phyloP scores from a whole-genome alignment of 495 filamentous ascomycete genomes.

The Cladorrhinum samala region DNA sequence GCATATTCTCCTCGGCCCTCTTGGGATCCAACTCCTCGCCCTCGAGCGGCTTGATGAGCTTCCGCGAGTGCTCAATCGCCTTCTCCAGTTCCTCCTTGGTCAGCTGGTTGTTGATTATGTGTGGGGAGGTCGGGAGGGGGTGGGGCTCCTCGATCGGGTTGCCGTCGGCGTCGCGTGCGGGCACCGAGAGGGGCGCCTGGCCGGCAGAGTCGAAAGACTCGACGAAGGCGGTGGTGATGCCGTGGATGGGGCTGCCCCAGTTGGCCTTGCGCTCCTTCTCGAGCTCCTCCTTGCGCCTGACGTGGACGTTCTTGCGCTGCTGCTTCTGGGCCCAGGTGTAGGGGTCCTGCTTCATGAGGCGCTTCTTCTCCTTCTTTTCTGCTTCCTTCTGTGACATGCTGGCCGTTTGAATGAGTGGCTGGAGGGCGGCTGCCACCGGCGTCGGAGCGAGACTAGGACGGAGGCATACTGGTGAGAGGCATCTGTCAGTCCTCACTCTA shows the following conservation, averaged over 20 bases:
- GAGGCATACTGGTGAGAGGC: slow-evolving; percentile 38
- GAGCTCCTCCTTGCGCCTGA: slow-evolving; percentile 64
- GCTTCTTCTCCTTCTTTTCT: slow-evolving; percentile 35
- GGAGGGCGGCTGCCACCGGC: slow-evolving; percentile 27
- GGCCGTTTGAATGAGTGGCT: slow-evolving; percentile 46
- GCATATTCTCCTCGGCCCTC: slow-evolving; percentile 31
- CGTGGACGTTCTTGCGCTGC: slow-evolving; percentile 73
- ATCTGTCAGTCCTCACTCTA: no score
- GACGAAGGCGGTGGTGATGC: slow-evolving; percentile 73
- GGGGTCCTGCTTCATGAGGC: slow-evolving; percentile 52
- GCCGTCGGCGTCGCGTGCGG: slow-evolving; percentile 32
- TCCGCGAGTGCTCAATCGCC: slow-evolving; percentile 57
- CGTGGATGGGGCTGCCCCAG: slow-evolving; percentile 71
- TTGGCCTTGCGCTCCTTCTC: slow-evolving; percentile 51
- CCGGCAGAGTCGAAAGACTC: slow-evolving; percentile 65
- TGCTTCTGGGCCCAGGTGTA: slow-evolving; percentile 66
- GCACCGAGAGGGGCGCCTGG: slow-evolving; percentile 29
- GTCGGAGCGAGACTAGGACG: slow-evolving; percentile 35
- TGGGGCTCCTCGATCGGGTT: slow-evolving; percentile 27
- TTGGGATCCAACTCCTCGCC: slow-evolving; percentile 41
- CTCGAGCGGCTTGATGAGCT: slow-evolving; percentile 52
- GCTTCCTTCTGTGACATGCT: slow-evolving; percentile 26
- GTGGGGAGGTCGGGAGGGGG: slow-evolving; percentile 37
- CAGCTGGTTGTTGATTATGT: slow-evolving; percentile 69
- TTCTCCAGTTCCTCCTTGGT: slow-evolving; percentile 54